phyloP scores from a whole-genome alignment of 116 monocot species.

The Dioscorea cayenensis region DNA sequence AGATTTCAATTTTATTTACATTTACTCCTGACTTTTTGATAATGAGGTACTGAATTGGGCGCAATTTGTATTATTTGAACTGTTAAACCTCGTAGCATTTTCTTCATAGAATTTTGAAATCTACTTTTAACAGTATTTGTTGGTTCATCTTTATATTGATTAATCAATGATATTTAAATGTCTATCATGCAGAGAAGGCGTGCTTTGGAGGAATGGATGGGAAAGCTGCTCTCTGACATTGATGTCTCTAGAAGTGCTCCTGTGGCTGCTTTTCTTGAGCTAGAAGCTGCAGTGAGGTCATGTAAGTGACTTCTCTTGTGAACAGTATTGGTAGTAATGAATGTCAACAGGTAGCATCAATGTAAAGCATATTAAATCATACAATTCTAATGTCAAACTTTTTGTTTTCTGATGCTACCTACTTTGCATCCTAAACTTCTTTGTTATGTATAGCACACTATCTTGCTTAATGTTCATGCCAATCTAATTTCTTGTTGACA shows the following conservation, averaged over 20 bases:
- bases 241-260: conserved; percentile 88
- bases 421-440: background rate
- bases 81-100: too few relatives aligned
- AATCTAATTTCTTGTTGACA: too few relatives aligned
- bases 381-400: background rate
- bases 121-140: too few relatives aligned
- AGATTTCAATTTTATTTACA: too few relatives aligned
- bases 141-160: background rate
- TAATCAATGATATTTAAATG: background rate
- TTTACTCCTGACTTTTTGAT: too few relatives aligned
- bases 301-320: conserved; percentile 43
- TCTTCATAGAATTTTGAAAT: too few relatives aligned
- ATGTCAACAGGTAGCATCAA: background rate
- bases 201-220: conserved; percentile 96
- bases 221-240: conserved; percentile 84
- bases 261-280: conserved; percentile 86
- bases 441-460: background rate
- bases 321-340: conserved; percentile 1
- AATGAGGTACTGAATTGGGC: too few relatives aligned
- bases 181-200: conserved; percentile 73
- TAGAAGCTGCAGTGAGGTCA: conserved; percentile 91
- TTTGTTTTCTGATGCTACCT: background rate
- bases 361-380: background rate
- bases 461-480: background rate
- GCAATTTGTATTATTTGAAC: too few relatives aligned